Conservation (phyloP, 768 basidiomycete genomes). For the Strobilomyces dryophilus region DNA sequence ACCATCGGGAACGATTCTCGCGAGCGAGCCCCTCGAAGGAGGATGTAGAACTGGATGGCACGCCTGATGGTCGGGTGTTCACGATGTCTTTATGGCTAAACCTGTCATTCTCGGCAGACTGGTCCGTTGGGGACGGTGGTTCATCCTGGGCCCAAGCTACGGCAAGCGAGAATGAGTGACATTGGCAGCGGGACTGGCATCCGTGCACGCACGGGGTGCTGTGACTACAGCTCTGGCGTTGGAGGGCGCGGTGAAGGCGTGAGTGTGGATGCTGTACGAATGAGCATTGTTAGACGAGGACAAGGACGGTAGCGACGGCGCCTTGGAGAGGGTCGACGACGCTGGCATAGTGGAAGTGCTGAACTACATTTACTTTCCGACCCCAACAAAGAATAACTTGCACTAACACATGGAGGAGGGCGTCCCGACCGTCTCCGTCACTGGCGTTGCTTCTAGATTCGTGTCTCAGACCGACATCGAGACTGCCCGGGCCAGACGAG, state of each 20-base stretch:
- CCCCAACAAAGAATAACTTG: conserved; percentile 8
- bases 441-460: conserved; percentile 79
- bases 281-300: conserved; percentile 26
- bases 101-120: conserved; percentile 34
- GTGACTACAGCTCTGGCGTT: conserved; percentile 57
- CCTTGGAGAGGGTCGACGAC: conserved; percentile 14
- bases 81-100: conserved; percentile 29
- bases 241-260: conserved; percentile 31
- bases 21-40: conserved; percentile 31
- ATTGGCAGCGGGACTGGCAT: neutral
- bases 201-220: conserved; percentile 54
- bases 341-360: conserved; percentile 12
- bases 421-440: conserved; percentile 69
- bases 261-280: conserved; percentile 27
- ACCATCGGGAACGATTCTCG: conserved; percentile 57
- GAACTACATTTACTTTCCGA: conserved; percentile 15
- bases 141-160: conserved; percentile 84
- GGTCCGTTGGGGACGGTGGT: conserved; percentile 64
- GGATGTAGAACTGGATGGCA: conserved; percentile 47
- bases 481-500: conserved; percentile 60
- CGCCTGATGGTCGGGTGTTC: conserved; percentile 47
- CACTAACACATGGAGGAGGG: conserved; percentile 51
- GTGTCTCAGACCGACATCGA: conserved; percentile 79
- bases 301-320: conserved; percentile 21
- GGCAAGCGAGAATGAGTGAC: conserved; percentile 4